These are phyloP conservation scores for Xylaria sp. DNA, from an alignment of 2,329 filamentous ascomycete genomes.

Conservation along the genomic window DNA sequence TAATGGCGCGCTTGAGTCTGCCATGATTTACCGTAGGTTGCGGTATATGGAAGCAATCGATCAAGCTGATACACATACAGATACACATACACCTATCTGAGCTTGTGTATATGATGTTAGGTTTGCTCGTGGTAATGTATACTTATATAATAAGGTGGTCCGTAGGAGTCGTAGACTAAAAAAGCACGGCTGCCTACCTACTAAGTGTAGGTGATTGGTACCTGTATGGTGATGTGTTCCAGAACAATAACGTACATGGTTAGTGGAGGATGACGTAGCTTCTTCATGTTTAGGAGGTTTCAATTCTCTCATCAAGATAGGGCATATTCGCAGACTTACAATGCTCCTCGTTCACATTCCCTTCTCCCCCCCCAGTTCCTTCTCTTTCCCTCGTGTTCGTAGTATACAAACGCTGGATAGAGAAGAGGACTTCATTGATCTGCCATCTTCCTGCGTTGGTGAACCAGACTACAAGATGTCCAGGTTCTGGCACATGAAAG, in stretches of 20 bases:
- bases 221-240: too few relatives aligned
- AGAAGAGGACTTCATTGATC: neutral
- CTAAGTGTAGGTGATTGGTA: neutral
- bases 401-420: neutral
- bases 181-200: neutral
- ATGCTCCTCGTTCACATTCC: too few relatives aligned
- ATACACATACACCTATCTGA: neutral
- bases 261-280: conserved; percentile 11
- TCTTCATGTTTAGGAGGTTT: neutral
- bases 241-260: neutral
- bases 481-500: neutral
- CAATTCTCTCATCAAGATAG: neutral
- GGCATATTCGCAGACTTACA: neutral
- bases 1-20: neutral
- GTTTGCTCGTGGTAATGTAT: neutral
- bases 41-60: neutral
- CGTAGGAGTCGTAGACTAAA: neutral
- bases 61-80: neutral
- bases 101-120: conserved; percentile 4
- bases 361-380: neutral
- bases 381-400: neutral
- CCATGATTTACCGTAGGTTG: conserved; percentile 20
- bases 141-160: neutral
- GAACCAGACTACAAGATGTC: neutral
- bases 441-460: neutral